Conservation (phyloP, 495 filamentous ascomycete species). For the Penicillium lagena region DNA sequence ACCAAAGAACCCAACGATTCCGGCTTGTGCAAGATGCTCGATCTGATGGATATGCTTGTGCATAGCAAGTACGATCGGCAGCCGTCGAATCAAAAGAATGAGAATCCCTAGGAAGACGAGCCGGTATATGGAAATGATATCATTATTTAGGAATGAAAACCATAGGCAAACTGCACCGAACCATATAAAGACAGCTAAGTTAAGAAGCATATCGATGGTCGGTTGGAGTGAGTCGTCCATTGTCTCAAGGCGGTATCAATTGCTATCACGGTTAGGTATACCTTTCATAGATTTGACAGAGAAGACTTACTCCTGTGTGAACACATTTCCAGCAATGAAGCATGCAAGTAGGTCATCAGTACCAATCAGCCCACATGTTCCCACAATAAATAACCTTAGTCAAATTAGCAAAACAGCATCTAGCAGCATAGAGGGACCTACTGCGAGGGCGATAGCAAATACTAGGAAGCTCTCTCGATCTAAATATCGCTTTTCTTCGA, state of each 20-base stretch:
- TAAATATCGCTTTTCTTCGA: conserved; percentile 74
- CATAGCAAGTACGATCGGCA: conserved; percentile 70
- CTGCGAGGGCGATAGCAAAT: conserved; percentile 74
- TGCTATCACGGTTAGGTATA: conserved; percentile 30
- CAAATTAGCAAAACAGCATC: conserved; percentile 8
- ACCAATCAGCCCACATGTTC: conserved; percentile 83
- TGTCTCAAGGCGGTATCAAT: conserved; percentile 89
- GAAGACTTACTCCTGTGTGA: conserved; percentile 66
- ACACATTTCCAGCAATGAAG: conserved; percentile 87
- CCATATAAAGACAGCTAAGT: conserved; percentile 88
- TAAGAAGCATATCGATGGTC: conserved; percentile 80
- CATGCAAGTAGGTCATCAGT: conserved; percentile 90
- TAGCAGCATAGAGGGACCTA: conserved; percentile 42
- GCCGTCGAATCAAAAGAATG: conserved; percentile 70
- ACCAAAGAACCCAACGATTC: conserved; percentile 89
- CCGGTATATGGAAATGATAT: conserved; percentile 68
- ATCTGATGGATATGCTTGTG: conserved; percentile 77
- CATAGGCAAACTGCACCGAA: conserved; percentile 86
- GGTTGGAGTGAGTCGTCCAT: conserved; percentile 85
- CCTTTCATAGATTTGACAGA: not conserved
- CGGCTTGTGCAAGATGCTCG: conserved; percentile 62
- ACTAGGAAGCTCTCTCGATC: conserved; percentile 89
- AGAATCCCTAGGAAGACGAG: conserved; percentile 74
- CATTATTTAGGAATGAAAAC: conserved; percentile 59
- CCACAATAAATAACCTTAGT: conserved; percentile 65